A percentile compares a stretch with the other conserved stretches of the same genome.
phyloP scores from a whole-genome alignment of 768 basidiomycete species.

The Daedaleopsis nitida region DNA sequence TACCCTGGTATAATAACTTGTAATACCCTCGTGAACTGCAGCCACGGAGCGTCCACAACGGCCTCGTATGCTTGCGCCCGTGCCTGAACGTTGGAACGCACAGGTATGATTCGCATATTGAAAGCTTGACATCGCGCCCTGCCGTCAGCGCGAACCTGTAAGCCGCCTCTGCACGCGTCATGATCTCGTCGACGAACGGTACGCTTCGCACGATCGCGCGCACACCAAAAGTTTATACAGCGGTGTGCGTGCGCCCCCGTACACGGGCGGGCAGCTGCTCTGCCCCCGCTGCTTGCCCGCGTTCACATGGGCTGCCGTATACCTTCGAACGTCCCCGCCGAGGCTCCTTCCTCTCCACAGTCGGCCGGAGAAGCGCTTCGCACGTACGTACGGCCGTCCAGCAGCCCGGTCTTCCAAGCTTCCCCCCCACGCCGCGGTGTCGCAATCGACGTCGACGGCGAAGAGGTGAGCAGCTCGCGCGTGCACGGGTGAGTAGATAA shows the following conservation, averaged over 20 bases:
- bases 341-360: too few species aligned
- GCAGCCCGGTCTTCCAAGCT: too few species aligned
- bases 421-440: not conserved
- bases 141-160: not conserved
- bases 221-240: not conserved
- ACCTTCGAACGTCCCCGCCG: too few species aligned
- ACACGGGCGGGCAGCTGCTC: not conserved
- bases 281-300: not conserved
- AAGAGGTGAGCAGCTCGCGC: not conserved
- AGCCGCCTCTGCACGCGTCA: not conserved
- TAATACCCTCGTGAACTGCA: too few species aligned
- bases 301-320: not conserved
- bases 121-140: too few species aligned
- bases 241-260: not conserved
- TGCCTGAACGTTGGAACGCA: conserved; percentile 18
- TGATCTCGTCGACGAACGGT: too few species aligned
- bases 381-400: too few species aligned
- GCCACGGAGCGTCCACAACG: not conserved
- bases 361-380: too few species aligned
- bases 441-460: not conserved
- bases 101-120: too few species aligned
- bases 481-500: too few species aligned
- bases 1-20: too few species aligned
- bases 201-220: not conserved
- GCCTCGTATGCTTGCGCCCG: not conserved